Evolutionary conservation across 345 rosid genomes (phyloP).

Genomic region (Firmiana major): DNA sequence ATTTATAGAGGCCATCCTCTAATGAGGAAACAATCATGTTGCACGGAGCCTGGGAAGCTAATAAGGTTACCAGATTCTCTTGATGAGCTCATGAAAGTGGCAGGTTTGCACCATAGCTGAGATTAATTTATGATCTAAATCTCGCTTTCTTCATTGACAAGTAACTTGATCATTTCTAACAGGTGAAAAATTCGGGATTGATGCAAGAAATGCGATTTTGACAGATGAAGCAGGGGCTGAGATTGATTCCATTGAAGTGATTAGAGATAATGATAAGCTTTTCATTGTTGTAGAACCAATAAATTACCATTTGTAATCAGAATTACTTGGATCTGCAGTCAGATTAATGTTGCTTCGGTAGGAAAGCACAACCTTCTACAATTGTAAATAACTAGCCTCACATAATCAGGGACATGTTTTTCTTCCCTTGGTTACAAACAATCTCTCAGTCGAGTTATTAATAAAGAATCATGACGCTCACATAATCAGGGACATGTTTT

Average conservation of each 20-base stretch:
- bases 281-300: conserved; percentile 46
- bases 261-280: conserved; percentile 82
- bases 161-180: not conserved
- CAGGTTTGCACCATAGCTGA: conserved; percentile 43
- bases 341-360: not conserved
- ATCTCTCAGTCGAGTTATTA: too few species aligned
- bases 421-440: not conserved
- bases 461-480: too few species aligned
- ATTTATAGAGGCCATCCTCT: conserved; percentile 69
- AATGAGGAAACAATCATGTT: conserved; percentile 39
- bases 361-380: not conserved
- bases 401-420: not conserved
- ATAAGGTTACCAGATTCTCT: conserved; percentile 59
- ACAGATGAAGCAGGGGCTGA: conserved; percentile 76
- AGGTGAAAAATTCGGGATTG: conserved; percentile 73
- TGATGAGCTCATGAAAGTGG: conserved; percentile 68
- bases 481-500: not conserved
- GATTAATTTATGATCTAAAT: not conserved
- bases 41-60: conserved; percentile 59
- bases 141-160: not conserved
- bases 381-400: not conserved
- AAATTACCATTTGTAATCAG: not conserved
- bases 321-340: not conserved
- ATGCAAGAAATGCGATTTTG: conserved; percentile 45
- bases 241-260: conserved; percentile 75